A percentile compares a stretch with the other conserved stretches of the same genome.
These are phyloP conservation scores for Phaeosphaeriaceae sp. DNA, from an alignment of 2,329 filamentous ascomycete species.

Conservation along the genomic window DNA sequence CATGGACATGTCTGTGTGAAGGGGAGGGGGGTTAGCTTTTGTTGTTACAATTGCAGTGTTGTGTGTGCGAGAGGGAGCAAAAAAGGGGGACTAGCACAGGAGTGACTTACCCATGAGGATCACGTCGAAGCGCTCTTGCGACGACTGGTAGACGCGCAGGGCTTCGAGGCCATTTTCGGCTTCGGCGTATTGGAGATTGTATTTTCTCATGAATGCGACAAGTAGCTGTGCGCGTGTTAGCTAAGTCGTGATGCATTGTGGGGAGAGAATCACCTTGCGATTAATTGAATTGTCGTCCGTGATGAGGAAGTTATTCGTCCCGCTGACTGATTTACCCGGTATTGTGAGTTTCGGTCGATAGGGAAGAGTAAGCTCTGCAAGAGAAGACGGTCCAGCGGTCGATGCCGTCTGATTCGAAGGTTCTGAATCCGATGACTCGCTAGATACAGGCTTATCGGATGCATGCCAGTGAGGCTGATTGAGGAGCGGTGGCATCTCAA, in stretches of 20 bases:
- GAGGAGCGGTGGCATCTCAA: constrained; percentile 1
- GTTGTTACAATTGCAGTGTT: too few species aligned
- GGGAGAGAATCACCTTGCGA: constrained; percentile 6
- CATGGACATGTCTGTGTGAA: constrained; percentile 32
- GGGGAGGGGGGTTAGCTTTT: neutral
- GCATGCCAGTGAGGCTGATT: constrained; percentile 3
- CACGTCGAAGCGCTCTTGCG: constrained; percentile 15
- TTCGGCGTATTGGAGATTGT: constrained; percentile 19
- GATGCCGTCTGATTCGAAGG: too few species aligned
- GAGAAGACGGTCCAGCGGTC: neutral
- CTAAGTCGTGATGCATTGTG: neutral
- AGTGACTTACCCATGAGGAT: constrained; percentile 31
- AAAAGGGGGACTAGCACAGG: too few species aligned
- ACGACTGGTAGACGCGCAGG: constrained; percentile 22
- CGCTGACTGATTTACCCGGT: neutral
- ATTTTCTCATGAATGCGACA: constrained; percentile 29
- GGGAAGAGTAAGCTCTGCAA: neutral
- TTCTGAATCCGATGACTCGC: neutral
- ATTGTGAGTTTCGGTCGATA: neutral
- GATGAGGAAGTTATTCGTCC: neutral
- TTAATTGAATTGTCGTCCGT: constrained; percentile 47
- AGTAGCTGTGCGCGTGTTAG: constrained; percentile 22
- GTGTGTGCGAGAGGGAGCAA: too few species aligned
- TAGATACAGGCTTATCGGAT: neutral
- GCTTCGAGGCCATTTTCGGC: constrained; percentile 35